Evolutionary conservation across 139 green algal species (phyloP), one percentile per base, ranked within the genome.

Genomic region (Picochlorum sp.): DNA sequence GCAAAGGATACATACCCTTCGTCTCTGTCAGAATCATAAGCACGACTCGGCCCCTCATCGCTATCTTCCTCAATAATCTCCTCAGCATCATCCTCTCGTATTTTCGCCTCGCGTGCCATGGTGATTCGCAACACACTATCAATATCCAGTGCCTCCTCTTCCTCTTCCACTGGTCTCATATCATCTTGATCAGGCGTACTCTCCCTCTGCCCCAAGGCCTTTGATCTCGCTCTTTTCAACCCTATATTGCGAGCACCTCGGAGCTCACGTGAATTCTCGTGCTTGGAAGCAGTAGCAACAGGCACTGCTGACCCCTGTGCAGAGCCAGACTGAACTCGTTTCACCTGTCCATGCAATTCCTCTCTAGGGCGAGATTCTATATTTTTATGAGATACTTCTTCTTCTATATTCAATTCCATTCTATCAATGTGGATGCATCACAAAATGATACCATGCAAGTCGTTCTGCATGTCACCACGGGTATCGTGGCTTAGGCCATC

Each of bases 141-240:
- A 30, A 59, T 59, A 38, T 59, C 23, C 1, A 30, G 18, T 18
- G 13, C 20, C 13, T 59, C 51, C 21, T 59, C 20, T 9, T 75
- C 69, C 15, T 51, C 62, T 6, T 71, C 69, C n/a, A 38, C 58
- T 15, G 47, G 52, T 14, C 13, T 52, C 4, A 70, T 47, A 6
- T 78, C 65, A 24, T 78, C 71, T 28, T 63, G 32, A 5, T 77
- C 70, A 41, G 70, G 70, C 1, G 70, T 77, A 15, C 37, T 1
- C 49, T 78, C 71, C 5, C 71, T 45, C 18, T 70, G 54, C 4
- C 59, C 71, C 2, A 44, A 50, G 18, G 51, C 30, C 9, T 58
- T 65, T 2, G 65, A 73, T 2, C 56, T 47, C 51, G 57, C 21
- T 11, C 71, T 24, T 24, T 72, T 58, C 20, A 41, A 20, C 5